Conservation (phyloP, 768 basidiomycete genomes). For the Punctularia strigosozonata region DNA sequence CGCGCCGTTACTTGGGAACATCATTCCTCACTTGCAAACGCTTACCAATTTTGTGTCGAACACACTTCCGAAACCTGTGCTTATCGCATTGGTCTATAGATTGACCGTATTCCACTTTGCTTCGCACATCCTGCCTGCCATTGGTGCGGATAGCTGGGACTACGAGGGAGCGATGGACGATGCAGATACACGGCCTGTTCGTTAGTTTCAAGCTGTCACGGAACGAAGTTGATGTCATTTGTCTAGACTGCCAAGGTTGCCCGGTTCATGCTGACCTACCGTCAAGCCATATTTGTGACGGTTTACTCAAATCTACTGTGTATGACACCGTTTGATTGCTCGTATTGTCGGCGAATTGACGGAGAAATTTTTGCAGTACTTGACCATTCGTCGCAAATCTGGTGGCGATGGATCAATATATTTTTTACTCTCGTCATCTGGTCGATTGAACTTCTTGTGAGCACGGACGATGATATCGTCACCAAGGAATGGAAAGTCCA, state of each 20-base stretch:
- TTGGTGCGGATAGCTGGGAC: conserved; percentile 74
- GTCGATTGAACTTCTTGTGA: conserved; percentile 72
- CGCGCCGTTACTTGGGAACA: conserved; percentile 65
- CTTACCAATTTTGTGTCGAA: conserved; percentile 73
- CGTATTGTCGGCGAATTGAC: neutral
- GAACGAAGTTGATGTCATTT: neutral
- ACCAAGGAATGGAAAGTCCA: conserved; percentile 76
- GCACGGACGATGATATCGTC: conserved; percentile 52
- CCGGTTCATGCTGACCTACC: conserved; percentile 65
- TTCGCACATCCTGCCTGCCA: conserved; percentile 73
- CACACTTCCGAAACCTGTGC: conserved; percentile 76
- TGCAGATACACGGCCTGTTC: conserved; percentile 59
- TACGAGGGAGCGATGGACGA: conserved; percentile 48
- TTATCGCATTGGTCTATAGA: conserved; percentile 70
- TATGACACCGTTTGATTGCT: conserved; percentile 24
- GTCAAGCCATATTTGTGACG: conserved; percentile 75
- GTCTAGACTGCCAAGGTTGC: conserved; percentile 66
- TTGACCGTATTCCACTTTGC: conserved; percentile 73
- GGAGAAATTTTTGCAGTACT: conserved; percentile 36
- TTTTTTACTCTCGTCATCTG: conserved; percentile 78
- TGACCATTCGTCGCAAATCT: conserved; percentile 83
- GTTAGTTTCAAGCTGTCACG: conserved; percentile 1
- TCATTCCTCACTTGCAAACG: conserved; percentile 72
- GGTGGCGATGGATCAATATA: conserved; percentile 90
- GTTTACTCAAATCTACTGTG: conserved; percentile 81